Conservation (phyloP, 495 filamentous ascomycete species). For the Pseudotulostoma volvatum region DNA sequence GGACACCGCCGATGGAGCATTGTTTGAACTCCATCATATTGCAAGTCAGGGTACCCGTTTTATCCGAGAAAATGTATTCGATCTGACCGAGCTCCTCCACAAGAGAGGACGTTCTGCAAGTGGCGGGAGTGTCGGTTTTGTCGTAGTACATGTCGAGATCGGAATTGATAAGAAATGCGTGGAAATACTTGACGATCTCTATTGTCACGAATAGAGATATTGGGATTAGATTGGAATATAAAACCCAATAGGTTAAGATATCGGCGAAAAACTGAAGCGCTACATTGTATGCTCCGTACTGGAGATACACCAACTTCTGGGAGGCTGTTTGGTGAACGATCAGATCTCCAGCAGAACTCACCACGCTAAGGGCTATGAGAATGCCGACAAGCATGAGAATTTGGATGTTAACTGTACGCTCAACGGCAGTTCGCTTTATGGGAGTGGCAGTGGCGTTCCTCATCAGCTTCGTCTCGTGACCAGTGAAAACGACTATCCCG, state of each 20-base stretch:
- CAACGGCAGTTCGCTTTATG: constrained; percentile 93
- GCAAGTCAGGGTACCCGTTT: constrained; percentile 96
- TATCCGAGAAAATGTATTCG: constrained; percentile 97
- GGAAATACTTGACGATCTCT: constrained; percentile 94
- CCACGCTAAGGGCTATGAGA: constrained; percentile 64
- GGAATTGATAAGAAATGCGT: constrained; percentile 91
- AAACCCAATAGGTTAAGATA: constrained; percentile 94
- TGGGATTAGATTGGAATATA: constrained; percentile 94
- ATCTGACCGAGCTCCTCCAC: constrained; percentile 98
- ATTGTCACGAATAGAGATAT: constrained; percentile 97
- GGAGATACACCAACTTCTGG: constrained; percentile 51
- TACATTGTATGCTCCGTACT: constrained; percentile 40
- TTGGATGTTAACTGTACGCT: constrained; percentile 80
- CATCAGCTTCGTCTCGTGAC: constrained; percentile 98
- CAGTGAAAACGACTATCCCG: constrained; percentile 92
- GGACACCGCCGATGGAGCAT: constrained; percentile 79
- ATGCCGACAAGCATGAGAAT: constrained; percentile 81
- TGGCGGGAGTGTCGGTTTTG: constrained; percentile 84
- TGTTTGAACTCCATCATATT: constrained; percentile 99
- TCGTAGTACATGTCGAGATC: constrained; percentile 98
- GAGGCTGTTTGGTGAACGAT: constrained; percentile 48
- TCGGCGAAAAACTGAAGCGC: constrained; percentile 82
- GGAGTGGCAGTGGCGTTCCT: constrained; percentile 93
- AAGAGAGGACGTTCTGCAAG: constrained; percentile 87
- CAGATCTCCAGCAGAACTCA: constrained; percentile 84